Conservation (phyloP, 306 rosid genomes). For the Comarum palustre region DNA sequence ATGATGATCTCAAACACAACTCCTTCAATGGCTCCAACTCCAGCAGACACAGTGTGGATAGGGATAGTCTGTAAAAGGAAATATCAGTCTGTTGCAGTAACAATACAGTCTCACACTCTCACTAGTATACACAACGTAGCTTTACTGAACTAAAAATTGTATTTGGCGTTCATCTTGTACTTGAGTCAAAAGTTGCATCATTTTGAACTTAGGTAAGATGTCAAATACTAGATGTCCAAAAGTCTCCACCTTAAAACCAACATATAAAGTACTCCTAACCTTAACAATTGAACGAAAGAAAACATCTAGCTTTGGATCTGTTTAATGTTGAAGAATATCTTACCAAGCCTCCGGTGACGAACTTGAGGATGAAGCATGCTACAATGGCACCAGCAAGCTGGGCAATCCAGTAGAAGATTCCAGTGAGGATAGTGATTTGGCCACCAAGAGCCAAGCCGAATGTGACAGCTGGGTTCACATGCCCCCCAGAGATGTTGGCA, state of each 20-base stretch:
- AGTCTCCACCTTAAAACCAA: not conserved
- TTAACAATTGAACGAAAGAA: not conserved
- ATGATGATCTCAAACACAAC: slow-evolving; percentile 65
- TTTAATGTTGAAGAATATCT: slow-evolving; percentile 2
- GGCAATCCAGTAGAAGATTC: slow-evolving; percentile 81
- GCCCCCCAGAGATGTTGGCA: slow-evolving; percentile 92
- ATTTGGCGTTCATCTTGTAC: not conserved
- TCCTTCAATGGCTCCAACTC: slow-evolving; percentile 67
- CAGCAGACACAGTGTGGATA: slow-evolving; percentile 59
- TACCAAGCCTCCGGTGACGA: slow-evolving; percentile 79
- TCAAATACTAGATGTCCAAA: not conserved
- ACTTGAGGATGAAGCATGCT: slow-evolving; percentile 69
- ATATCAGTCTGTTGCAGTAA: not conserved
- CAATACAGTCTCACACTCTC: not conserved
- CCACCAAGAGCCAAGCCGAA: slow-evolving; percentile 90
- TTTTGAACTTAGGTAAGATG: not conserved
- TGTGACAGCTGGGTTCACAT: slow-evolving; percentile 95
- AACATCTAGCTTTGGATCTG: not conserved
- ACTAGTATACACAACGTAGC: not conserved
- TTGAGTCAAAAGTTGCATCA: not conserved
- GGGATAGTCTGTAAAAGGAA: slow-evolving; percentile 49
- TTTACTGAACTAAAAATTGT: not conserved
- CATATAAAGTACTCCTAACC: not conserved
- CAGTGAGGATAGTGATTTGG: slow-evolving; percentile 76
- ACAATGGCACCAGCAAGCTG: slow-evolving; percentile 86